Conservation (phyloP, 768 basidiomycete species). For the Panaeolus papilionaceus region DNA sequence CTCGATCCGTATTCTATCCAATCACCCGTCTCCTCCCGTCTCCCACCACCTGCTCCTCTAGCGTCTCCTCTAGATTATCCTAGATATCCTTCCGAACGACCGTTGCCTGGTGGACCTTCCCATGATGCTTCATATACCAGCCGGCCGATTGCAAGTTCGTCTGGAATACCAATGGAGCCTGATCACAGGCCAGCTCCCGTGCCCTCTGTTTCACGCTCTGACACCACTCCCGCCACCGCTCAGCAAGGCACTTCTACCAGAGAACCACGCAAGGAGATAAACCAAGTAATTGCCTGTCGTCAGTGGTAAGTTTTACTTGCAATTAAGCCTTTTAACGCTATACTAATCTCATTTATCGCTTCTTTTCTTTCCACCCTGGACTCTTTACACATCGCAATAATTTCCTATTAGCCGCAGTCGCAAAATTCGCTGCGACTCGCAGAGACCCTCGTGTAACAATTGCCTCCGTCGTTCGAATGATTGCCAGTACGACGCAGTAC, state of each 20-base stretch:
- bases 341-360: constrained; percentile 38
- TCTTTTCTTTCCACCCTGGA: constrained; percentile 39
- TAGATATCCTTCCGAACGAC: constrained; percentile 47
- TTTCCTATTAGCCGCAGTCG: constrained; percentile 67
- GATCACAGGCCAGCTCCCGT: constrained; percentile 39
- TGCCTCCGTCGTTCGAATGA: constrained; percentile 78
- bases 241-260: constrained; percentile 37
- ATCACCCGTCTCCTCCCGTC: constrained; percentile 47
- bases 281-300: constrained; percentile 82
- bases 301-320: constrained; percentile 70
- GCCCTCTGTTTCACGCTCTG: constrained; percentile 40
- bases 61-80: constrained; percentile 44
- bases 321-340: constrained; percentile 47
- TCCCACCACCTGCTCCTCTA: constrained; percentile 42
- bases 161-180: constrained; percentile 36
- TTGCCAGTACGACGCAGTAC: constrained; percentile 81
- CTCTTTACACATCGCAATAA: constrained; percentile 18
- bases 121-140: constrained; percentile 50
- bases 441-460: constrained; percentile 81
- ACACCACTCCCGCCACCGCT: constrained; percentile 36
- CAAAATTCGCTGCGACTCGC: constrained; percentile 89
- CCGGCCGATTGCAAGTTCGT: constrained; percentile 38
- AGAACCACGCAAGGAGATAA: constrained; percentile 60
- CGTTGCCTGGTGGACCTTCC: constrained; percentile 49
- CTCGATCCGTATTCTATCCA: constrained; percentile 48